Base-by-base conservation (phyloP, 2,329 filamentous ascomycete genomes). In the Tolypocladium pustulatum region DNA sequence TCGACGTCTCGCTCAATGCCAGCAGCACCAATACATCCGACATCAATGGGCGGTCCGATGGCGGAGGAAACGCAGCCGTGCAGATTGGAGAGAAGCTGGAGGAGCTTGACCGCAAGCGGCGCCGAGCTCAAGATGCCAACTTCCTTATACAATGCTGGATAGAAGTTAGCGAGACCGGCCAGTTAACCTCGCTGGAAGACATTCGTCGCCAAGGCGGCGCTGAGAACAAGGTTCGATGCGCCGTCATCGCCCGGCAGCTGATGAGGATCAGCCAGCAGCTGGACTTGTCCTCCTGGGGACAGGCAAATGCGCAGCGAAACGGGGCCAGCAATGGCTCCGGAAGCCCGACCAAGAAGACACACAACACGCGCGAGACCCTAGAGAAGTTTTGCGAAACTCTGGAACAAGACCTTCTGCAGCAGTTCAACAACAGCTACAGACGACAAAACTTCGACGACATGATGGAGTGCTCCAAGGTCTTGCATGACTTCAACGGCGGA, bases 141-240 rank as follows among this genome's bases (percentile, higher is more conserved):
- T 97, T 97, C 71, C 75, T 99, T 60, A 91, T 99, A 63, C 89
- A 96, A 70, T 99, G 94, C 76, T 99, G 94, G 93, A 85, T 91
- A 46, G 93, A 97, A 68, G 91, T 99, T 65, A 92, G 88, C 73
- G 92, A 96, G 68, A 87, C 88, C 10, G 94, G 94, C 4, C 86
- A 94, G 65, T 80, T 97, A 58, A 88, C 89, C 10, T 86, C 88
- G n/a, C 75, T 99, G 54, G 91, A 97, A 71, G 91, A 95, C 63
- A 87, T 97, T 60, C 84, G 93, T 68, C 83, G 90, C 63, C 88
- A 91, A 64, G 91, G 90, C 1, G 88, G 88, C 32, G 89, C 89
- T 13, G 92, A 96, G 65, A 92, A 93, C 71, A 97, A 96, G 72
- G 90, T 99, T 53, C 86, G 91, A 60, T 97, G 92, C 66, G 94